A percentile compares a stretch with the other conserved stretches of the same genome.
These are phyloP conservation scores for Sisymbrium altissimum DNA, from an alignment of 345 rosid genomes.

Conservation along the genomic window DNA sequence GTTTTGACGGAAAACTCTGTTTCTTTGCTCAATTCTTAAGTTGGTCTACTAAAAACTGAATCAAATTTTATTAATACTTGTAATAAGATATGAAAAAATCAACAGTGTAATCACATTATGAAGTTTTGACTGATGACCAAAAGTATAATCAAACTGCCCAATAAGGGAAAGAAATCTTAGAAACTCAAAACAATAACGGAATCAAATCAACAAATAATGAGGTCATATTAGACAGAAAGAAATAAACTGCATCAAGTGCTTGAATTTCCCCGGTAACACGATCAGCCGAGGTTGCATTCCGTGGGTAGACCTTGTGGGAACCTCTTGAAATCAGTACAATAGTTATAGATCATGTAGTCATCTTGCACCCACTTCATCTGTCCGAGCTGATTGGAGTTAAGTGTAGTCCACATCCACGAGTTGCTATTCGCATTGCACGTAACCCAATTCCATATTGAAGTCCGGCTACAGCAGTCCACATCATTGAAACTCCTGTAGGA, in stretches of 20 bases:
- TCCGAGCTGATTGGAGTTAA: constrained; percentile 27
- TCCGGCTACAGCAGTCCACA: constrained; percentile 42
- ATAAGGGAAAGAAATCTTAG: neutral
- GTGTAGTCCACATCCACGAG: constrained; percentile 44
- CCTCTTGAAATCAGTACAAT: constrained; percentile 45
- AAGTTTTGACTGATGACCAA: neutral
- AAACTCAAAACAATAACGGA: neutral
- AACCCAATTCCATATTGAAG: constrained; percentile 33
- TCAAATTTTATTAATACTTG: neutral
- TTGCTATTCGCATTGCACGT: constrained; percentile 35
- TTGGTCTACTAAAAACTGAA: neutral
- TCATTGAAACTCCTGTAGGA: constrained; percentile 50
- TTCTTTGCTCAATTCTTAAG: neutral
- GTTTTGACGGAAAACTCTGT: neutral
- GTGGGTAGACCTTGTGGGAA: constrained; percentile 48
- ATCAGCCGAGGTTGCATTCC: constrained; percentile 38
- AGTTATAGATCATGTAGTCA: constrained; percentile 49
- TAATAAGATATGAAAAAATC: neutral
- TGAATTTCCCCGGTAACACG: neutral
- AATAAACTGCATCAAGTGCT: neutral
- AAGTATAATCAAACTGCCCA: neutral
- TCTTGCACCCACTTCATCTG: constrained; percentile 52
- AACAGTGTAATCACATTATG: neutral
- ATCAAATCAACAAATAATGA: neutral
- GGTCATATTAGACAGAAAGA: neutral